phyloP scores from a whole-genome alignment of 306 rosid species.

The Heteromeles arbutifolia region DNA sequence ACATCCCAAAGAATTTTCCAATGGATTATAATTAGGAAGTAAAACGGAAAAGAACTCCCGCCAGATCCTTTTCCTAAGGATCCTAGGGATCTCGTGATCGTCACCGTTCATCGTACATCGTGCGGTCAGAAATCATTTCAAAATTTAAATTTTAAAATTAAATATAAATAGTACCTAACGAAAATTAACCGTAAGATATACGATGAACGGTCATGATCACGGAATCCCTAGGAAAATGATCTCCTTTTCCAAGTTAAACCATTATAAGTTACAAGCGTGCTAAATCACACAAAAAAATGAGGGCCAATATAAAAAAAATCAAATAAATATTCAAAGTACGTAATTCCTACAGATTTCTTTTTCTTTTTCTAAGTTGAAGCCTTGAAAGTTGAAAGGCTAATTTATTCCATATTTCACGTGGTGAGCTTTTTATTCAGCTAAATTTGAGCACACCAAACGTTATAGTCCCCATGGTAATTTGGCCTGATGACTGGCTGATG shows the following conservation, averaged over 20 bases:
- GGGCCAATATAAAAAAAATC: not conserved
- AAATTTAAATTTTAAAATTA: too few relatives aligned
- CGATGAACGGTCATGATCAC: too few relatives aligned
- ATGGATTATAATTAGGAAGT: too few relatives aligned
- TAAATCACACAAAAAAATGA: not conserved
- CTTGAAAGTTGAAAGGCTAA: not conserved
- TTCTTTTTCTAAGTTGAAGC: not conserved
- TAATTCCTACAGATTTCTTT: not conserved
- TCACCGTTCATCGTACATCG: rapidly evolving
- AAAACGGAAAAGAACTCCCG: too few relatives aligned
- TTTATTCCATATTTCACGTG: not conserved
- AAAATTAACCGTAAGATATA: too few relatives aligned
- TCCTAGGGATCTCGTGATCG: too few relatives aligned
- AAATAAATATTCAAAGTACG: not conserved
- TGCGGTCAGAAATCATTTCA: too few relatives aligned
- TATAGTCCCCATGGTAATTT: not conserved
- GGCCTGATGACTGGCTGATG: conserved; percentile 2
- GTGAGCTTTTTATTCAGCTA: not conserved
- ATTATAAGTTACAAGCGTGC: not conserved
- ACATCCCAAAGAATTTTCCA: too few relatives aligned
- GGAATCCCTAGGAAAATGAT: rapidly evolving
- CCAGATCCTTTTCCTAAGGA: too few relatives aligned
- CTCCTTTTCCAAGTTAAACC: not conserved
- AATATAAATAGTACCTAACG: too few relatives aligned
- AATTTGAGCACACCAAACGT: not conserved